These are phyloP conservation scores for Phaffomyces thermotolerans DNA, from an alignment of 805 yeast genomes.

Conservation along the genomic window DNA sequence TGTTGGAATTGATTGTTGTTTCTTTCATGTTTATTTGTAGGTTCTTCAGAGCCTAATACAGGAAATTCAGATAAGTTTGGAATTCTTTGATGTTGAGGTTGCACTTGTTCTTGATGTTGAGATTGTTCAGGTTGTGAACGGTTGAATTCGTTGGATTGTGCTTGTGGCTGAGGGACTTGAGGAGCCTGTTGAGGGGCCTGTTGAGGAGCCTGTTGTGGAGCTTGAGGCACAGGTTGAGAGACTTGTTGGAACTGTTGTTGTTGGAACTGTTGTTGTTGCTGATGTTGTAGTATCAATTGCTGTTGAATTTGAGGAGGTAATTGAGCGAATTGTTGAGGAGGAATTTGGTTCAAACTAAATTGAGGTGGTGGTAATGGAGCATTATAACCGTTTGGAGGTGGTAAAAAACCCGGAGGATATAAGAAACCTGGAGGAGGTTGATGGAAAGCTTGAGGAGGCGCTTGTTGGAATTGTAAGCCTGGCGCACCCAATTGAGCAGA, in stretches of 20 bases:
- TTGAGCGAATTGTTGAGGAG: constrained; percentile 21
- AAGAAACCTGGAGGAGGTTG: constrained; percentile 20
- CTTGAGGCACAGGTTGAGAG: constrained; percentile 5
- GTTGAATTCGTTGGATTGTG: neutral
- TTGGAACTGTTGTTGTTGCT: constrained; percentile 17
- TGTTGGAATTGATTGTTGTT: constrained; percentile 7
- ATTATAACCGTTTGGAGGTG: constrained; percentile 16
- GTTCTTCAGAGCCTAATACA: constrained; percentile 42
- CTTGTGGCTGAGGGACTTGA: constrained; percentile 8
- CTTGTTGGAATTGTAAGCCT: constrained; percentile 16
- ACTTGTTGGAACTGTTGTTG: constrained; percentile 8
- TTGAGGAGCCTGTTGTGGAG: constrained; percentile 18
- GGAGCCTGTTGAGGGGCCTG: constrained; percentile 9
- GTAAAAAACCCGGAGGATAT: constrained; percentile 25
- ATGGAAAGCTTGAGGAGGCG: constrained; percentile 18
- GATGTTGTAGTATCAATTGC: constrained; percentile 22
- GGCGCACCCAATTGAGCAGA: constrained; percentile 17
- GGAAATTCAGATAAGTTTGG: constrained; percentile 44
- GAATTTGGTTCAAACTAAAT: constrained; percentile 18
- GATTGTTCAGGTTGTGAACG: constrained; percentile 1
- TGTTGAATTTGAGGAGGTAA: constrained; percentile 26
- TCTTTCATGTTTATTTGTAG: constrained; percentile 17
- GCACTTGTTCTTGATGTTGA: constrained; percentile 21
- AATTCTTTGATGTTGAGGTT: constrained; percentile 6
- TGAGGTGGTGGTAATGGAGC: constrained; percentile 17